Evolutionary conservation across 2,329 filamentous ascomycete genomes (phyloP).

Genomic region (Alternaria alternata): DNA sequence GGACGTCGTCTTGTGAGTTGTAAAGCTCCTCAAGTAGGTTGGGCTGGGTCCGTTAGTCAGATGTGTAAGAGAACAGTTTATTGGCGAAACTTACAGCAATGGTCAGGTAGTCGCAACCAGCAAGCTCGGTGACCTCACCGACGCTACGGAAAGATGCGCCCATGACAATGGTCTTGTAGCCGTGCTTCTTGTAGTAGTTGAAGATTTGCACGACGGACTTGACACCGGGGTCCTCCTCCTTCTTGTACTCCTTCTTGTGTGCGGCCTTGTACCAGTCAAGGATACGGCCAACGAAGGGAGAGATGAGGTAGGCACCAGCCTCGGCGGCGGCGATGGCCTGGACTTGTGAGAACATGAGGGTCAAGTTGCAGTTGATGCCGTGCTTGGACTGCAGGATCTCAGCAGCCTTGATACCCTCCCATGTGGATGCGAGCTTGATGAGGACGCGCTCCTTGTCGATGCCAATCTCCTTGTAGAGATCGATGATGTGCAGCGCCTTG

Average conservation of each 20-base stretch:
- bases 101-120: slow-evolving; percentile 98
- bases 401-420: slow-evolving; percentile 99
- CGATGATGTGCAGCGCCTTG: slow-evolving; percentile 97
- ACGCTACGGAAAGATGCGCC: slow-evolving; percentile 96
- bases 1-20: slow-evolving; percentile 81
- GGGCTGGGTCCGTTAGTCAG: slow-evolving; percentile 63
- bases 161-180: slow-evolving; percentile 99
- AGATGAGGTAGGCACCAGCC: slow-evolving; percentile 96
- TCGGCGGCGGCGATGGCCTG: slow-evolving; percentile 97
- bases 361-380: slow-evolving; percentile 98
- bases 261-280: slow-evolving; percentile 99
- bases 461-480: slow-evolving; percentile 92
- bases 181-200: slow-evolving; percentile 99
- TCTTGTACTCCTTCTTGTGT: slow-evolving; percentile 90
- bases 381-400: slow-evolving; percentile 96
- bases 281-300: slow-evolving; percentile 98
- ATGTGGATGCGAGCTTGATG: slow-evolving; percentile 99
- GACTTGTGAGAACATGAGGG: slow-evolving; percentile 94
- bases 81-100: slow-evolving; percentile 75
- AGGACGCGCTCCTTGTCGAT: slow-evolving; percentile 93
- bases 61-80: neutral
- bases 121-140: slow-evolving; percentile 97
- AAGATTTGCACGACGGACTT: slow-evolving; percentile 92
- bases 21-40: slow-evolving; percentile 92
- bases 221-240: slow-evolving; percentile 94